Percentiles rank a stretch among this genome's conserved stretches.
Conservation (phyloP, 1,284 basidiomycete species). For the Fomes fomentarius region DNA sequence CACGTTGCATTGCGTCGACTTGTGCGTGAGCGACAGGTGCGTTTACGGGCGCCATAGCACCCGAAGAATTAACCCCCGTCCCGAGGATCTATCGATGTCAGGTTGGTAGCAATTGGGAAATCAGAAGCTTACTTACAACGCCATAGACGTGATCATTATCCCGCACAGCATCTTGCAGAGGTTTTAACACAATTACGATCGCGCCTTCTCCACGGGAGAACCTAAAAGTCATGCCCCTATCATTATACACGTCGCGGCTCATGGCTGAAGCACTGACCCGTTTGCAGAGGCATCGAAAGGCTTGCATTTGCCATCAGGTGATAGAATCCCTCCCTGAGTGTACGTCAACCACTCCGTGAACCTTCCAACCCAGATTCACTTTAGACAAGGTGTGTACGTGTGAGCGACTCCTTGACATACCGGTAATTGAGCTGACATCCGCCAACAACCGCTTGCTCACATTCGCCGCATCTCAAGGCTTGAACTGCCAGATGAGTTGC, state of each 20-base stretch:
- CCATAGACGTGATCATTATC: conserved; percentile 35
- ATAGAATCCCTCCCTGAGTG: conserved; percentile 40
- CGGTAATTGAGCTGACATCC: conserved; percentile 46
- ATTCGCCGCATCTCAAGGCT: conserved; percentile 46
- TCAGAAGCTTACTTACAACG: conserved; percentile 18
- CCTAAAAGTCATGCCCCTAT: conserved; percentile 17
- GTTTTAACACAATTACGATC: conserved; percentile 34
- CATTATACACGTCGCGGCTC: too few species aligned
- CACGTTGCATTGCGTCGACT: conserved; percentile 35
- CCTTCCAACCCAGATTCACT: too few species aligned
- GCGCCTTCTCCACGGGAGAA: conserved; percentile 32
- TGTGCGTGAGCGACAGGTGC: conserved; percentile 43
- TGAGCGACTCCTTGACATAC: conserved; percentile 24
- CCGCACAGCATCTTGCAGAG: conserved; percentile 27
- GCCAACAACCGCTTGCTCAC: conserved; percentile 52
- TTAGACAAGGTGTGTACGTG: too few species aligned
- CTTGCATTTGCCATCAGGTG: conserved; percentile 50
- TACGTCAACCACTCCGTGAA: conserved; percentile 34
- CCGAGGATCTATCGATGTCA: conserved; percentile 47
- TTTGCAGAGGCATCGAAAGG: conserved; percentile 52
- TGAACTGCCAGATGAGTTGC: conserved; percentile 51
- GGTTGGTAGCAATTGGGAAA: too few species aligned
- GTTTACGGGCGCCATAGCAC: conserved; percentile 38
- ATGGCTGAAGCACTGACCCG: conserved; percentile 34
- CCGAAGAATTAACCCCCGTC: conserved; percentile 41